These are phyloP conservation scores for Vitis riparia DNA, from an alignment of 164 flowering plant genomes.

Conservation along the genomic window DNA sequence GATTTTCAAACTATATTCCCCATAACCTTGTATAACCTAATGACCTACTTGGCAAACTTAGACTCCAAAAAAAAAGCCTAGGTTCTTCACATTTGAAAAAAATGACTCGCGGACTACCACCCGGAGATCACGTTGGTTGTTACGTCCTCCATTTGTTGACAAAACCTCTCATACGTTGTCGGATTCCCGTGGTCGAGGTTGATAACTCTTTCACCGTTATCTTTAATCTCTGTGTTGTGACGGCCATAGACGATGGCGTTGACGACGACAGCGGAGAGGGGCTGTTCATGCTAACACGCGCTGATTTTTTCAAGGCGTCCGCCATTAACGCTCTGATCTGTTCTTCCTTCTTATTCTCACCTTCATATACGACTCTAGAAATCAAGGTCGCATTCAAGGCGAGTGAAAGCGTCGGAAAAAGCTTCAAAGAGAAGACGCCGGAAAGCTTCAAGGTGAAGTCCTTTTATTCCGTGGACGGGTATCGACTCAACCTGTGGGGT, in stretches of 20 bases:
- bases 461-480: slow-evolving; percentile 8
- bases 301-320: background rate
- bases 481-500: slow-evolving; percentile 28
- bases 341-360: background rate
- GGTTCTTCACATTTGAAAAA: slow-evolving; percentile 52
- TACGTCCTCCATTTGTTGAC: slow-evolving; percentile 65
- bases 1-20: slow-evolving; percentile 55
- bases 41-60: slow-evolving; percentile 50
- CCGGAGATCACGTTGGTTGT: slow-evolving; percentile 55
- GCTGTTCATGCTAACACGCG: background rate
- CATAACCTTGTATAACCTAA: slow-evolving; percentile 57
- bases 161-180: slow-evolving; percentile 74
- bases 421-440: slow-evolving; percentile 26
- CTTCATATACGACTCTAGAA: slow-evolving; percentile 21
- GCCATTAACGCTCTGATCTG: background rate
- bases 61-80: slow-evolving; percentile 91
- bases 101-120: slow-evolving; percentile 73
- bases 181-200: slow-evolving; percentile 92
- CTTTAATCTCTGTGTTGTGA: background rate
- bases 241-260: background rate
- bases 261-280: background rate
- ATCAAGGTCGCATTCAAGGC: slow-evolving; percentile 54
- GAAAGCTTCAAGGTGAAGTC: slow-evolving; percentile 19
- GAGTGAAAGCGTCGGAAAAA: slow-evolving; percentile 44
- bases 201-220: slow-evolving; percentile 32